These are phyloP conservation scores for Rhizoctonia solani DNA, from an alignment of 1,284 basidiomycete species.

Conservation along the genomic window DNA sequence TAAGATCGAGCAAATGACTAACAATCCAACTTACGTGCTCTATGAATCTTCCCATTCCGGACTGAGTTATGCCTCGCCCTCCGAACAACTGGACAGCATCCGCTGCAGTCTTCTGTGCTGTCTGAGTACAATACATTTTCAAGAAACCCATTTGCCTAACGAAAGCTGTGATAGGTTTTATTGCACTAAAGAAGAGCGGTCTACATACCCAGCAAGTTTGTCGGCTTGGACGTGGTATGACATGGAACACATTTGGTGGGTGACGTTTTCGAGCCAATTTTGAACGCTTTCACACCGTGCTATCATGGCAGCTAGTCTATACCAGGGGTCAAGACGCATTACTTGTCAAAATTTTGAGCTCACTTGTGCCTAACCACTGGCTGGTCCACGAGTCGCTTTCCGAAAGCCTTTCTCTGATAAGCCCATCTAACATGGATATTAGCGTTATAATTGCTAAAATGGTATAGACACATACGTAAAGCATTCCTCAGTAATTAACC, in stretches of 20 bases:
- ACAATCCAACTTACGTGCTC: slow-evolving; percentile 33
- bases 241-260: slow-evolving; percentile 44
- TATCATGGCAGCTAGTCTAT: slow-evolving; percentile 76
- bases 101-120: slow-evolving; percentile 43
- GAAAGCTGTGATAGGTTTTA: not conserved
- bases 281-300: slow-evolving; percentile 78
- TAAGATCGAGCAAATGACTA: not conserved
- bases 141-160: slow-evolving; percentile 46
- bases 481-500: slow-evolving; percentile 71
- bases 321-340: not conserved
- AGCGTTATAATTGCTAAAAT: not conserved
- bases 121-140: slow-evolving; percentile 42
- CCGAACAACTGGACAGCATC: slow-evolving; percentile 45
- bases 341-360: not conserved
- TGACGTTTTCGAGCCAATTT: slow-evolving; percentile 87
- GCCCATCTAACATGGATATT: slow-evolving; percentile 58
- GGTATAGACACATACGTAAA: slow-evolving; percentile 56
- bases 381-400: slow-evolving; percentile 80
- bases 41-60: slow-evolving; percentile 41
- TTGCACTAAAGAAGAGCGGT: not conserved
- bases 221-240: slow-evolving; percentile 75
- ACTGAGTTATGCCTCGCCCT: slow-evolving; percentile 41
- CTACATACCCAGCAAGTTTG: slow-evolving; percentile 38
- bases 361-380: slow-evolving; percentile 80
- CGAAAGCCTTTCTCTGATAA: slow-evolving; percentile 80